These are phyloP conservation scores for Exserohilum turcica DNA, from an alignment of 2,329 filamentous ascomycete species.

Conservation along the genomic window DNA sequence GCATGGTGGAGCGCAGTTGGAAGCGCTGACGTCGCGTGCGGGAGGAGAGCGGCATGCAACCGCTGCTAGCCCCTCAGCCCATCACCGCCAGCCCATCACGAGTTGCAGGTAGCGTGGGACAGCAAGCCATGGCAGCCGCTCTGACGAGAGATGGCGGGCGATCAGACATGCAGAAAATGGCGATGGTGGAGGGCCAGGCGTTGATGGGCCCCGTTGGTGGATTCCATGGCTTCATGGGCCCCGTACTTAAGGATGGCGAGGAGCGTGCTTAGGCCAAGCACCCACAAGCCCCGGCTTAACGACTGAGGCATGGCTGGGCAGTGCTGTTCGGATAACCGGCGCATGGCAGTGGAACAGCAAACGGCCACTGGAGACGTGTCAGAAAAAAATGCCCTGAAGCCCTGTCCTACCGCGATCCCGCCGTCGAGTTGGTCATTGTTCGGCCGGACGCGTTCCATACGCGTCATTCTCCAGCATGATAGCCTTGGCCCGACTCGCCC, in stretches of 20 bases:
- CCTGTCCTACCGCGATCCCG: conserved; percentile 10
- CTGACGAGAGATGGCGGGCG: neutral
- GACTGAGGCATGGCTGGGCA: conserved; percentile 8
- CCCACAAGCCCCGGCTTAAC: conserved; percentile 2
- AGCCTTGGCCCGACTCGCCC: conserved; percentile 23
- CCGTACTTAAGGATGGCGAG: neutral
- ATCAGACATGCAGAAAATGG: neutral
- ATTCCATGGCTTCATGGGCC: conserved; percentile 2
- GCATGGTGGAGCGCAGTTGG: conserved; percentile 21
- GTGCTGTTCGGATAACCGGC: conserved; percentile 5
- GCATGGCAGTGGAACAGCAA: conserved; percentile 8
- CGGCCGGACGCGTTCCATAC: conserved; percentile 11
- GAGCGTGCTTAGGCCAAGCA: conserved; percentile 6
- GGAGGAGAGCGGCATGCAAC: conserved; percentile 8
- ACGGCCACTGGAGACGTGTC: conserved; percentile 5
- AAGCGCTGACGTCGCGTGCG: conserved; percentile 38
- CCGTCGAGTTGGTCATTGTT: conserved; percentile 4
- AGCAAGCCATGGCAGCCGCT: neutral
- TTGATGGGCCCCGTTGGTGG: too few relatives aligned
- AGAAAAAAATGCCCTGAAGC: conserved; percentile 10
- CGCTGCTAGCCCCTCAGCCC: neutral
- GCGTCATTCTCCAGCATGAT: conserved; percentile 25
- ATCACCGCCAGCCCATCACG: neutral
- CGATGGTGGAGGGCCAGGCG: neutral
- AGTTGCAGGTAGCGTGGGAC: neutral